Evolutionary conservation across 1,284 basidiomycete genomes (phyloP).

Genomic region (Sanghuangporus sanghuang): DNA sequence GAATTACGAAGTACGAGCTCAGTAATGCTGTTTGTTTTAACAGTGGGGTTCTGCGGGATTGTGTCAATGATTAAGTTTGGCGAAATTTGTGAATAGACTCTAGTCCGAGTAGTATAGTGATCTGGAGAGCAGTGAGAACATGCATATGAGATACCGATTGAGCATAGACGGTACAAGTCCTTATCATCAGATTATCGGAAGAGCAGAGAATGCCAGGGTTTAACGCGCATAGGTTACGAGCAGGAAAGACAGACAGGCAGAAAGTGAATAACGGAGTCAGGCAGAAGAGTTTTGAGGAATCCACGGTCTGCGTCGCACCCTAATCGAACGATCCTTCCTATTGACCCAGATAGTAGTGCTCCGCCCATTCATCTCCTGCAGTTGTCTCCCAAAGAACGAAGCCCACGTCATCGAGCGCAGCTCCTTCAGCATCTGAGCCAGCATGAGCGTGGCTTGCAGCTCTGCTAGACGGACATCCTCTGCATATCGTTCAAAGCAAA

Average conservation of each 20-base stretch:
- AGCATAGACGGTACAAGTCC: too few species aligned
- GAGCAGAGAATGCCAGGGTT: too few species aligned
- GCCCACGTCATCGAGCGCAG: conserved; percentile 10
- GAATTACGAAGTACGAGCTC: too few species aligned
- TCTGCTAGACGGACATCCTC: conserved; percentile 9
- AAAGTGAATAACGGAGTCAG: background rate
- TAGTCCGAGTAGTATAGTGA: too few species aligned
- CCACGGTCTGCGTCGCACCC: conserved; percentile 15
- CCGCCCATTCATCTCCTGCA: conserved; percentile 11
- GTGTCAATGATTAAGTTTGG: too few species aligned
- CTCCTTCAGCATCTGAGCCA: conserved; percentile 10
- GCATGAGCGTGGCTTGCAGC: conserved; percentile 7
- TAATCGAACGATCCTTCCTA: conserved; percentile 6
- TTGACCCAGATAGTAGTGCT: conserved; percentile 16
- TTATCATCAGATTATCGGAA: too few species aligned
- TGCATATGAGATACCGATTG: too few species aligned
- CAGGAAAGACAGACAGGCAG: background rate
- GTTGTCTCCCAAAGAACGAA: conserved; percentile 16
- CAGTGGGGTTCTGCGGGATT: too few species aligned
- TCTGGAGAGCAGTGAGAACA: too few species aligned
- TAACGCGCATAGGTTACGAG: too few species aligned
- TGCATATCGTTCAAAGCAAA: conserved; percentile 14
- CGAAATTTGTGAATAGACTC: too few species aligned
- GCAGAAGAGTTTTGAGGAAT: background rate
- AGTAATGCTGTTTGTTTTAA: too few species aligned